Evolutionary conservation across 2,329 filamentous ascomycete genomes (phyloP).

Genomic region (Grosmannia penicillata): DNA sequence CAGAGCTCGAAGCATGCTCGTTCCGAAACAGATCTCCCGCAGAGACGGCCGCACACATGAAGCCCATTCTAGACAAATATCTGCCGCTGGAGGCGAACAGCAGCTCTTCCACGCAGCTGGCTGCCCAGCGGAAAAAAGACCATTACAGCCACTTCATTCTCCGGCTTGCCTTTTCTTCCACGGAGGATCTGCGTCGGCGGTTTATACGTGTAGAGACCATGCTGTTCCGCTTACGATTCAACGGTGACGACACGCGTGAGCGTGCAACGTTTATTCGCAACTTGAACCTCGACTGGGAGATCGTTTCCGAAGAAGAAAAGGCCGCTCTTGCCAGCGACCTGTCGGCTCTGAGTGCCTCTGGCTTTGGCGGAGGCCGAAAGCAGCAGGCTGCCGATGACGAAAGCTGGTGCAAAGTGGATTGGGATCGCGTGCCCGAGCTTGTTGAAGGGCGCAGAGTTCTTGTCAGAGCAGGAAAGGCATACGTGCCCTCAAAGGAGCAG

Average conservation of each 20-base stretch:
- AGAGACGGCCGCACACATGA: constrained; percentile 75
- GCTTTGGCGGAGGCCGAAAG: constrained; percentile 21
- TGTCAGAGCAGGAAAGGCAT: constrained; percentile 70
- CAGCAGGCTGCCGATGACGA: constrained; percentile 51
- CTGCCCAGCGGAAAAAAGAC: constrained; percentile 74
- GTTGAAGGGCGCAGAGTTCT: constrained; percentile 69
- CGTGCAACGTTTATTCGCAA: constrained; percentile 60
- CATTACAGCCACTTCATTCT: constrained; percentile 98
- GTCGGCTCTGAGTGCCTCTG: constrained; percentile 29
- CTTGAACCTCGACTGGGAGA: constrained; percentile 72
- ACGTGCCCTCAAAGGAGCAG: constrained; percentile 78
- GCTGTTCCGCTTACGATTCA: constrained; percentile 73
- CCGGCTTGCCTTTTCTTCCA: constrained; percentile 78
- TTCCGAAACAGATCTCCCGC: constrained; percentile 80
- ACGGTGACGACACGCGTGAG: constrained; percentile 61
- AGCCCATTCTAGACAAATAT: constrained; percentile 73
- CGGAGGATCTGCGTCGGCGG: constrained; percentile 75
- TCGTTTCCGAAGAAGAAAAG: constrained; percentile 66
- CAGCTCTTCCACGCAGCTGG: constrained; percentile 42
- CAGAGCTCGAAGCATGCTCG: constrained; percentile 83
- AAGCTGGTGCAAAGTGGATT: constrained; percentile 91
- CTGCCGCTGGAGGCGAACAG: constrained; percentile 66
- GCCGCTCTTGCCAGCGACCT: constrained; percentile 47
- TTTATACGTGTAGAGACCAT: constrained; percentile 79
- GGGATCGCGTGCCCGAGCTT: constrained; percentile 81